A percentile compares a stretch with the other conserved stretches of the same genome.
These are phyloP conservation scores for Metarhizium sp. DNA, from an alignment of 2,329 filamentous ascomycete species.

Conservation along the genomic window DNA sequence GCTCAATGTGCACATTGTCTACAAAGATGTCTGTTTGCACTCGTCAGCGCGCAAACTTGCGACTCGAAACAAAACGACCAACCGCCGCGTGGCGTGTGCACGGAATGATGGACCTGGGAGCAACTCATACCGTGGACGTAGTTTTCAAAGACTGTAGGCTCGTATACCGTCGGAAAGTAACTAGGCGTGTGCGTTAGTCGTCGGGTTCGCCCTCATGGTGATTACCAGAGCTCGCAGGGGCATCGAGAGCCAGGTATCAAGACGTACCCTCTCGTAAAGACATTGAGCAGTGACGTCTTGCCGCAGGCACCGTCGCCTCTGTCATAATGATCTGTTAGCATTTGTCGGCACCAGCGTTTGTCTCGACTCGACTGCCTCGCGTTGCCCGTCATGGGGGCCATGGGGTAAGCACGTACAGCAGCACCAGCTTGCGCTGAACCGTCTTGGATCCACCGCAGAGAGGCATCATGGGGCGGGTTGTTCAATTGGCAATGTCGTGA, in stretches of 20 bases:
- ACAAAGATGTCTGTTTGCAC: conserved; percentile 77
- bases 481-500: background rate
- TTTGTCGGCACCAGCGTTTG: background rate
- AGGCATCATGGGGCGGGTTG: conserved; percentile 10
- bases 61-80: background rate
- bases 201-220: background rate
- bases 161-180: conserved; percentile 97
- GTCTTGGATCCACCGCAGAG: conserved; percentile 68
- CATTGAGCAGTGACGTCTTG: conserved; percentile 94
- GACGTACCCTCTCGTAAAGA: conserved; percentile 90
- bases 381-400: background rate
- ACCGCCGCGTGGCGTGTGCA: conserved; percentile 1
- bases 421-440: conserved; percentile 91
- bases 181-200: conserved; percentile 30
- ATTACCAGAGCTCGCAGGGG: background rate
- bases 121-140: conserved; percentile 77
- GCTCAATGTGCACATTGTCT: conserved; percentile 91
- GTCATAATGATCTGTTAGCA: conserved; percentile 6
- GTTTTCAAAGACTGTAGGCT: conserved; percentile 97
- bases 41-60: background rate
- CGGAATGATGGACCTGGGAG: background rate
- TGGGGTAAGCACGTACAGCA: conserved; percentile 49
- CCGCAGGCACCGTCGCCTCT: conserved; percentile 94
- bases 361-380: conserved; percentile 7
- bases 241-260: background rate